phyloP scores from a whole-genome alignment of 176 grass and related monocot species.

The Miscanthus lutarioriparius region DNA sequence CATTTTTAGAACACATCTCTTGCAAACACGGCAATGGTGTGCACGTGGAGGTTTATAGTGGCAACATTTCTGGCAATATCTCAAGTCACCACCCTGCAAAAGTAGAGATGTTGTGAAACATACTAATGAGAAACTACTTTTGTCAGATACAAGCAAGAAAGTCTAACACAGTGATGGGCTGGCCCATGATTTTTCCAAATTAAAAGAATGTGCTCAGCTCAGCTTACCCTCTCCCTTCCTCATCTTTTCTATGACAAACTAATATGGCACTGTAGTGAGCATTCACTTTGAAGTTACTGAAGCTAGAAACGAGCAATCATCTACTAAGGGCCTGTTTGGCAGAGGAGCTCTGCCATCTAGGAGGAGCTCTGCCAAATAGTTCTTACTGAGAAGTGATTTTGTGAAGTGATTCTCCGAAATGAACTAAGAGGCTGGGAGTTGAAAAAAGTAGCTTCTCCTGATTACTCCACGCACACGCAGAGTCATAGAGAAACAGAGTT shows the following conservation, averaged over 20 bases:
- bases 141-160: background rate
- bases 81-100: constrained; percentile 85
- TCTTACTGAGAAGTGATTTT: background rate
- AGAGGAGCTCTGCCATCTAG: background rate
- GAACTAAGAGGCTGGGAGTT: background rate
- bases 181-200: background rate
- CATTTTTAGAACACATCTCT: constrained; percentile 98
- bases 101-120: constrained; percentile 12
- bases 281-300: background rate
- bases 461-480: background rate
- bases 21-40: constrained; percentile 95
- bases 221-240: background rate
- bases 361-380: background rate
- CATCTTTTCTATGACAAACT: background rate
- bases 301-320: background rate
- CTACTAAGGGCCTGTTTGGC: background rate
- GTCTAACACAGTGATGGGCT: background rate
- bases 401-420: too few species aligned
- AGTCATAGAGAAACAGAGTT: background rate
- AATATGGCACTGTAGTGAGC: background rate
- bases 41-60: constrained; percentile 92
- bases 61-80: constrained; percentile 92
- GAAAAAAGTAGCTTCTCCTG: background rate
- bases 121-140: background rate
- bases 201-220: constrained; percentile 5